These are phyloP conservation scores for Sporothrix protearum DNA, from an alignment of 2,329 filamentous ascomycete genomes.

Conservation along the genomic window DNA sequence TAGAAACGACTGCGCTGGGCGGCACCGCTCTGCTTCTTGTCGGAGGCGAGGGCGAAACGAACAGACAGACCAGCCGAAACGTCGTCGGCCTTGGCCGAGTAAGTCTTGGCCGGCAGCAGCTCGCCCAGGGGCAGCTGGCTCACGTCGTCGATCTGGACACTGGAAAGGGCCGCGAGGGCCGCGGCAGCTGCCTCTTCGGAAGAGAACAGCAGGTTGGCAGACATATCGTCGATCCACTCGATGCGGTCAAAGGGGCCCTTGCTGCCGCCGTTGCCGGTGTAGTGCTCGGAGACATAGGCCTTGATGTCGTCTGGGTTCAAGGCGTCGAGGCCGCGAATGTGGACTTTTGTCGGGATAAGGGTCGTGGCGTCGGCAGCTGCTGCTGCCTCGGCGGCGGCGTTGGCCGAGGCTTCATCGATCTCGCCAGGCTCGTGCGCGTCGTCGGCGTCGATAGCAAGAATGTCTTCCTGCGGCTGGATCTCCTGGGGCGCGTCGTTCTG, in stretches of 20 bases:
- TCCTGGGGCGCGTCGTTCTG: constrained; percentile 6
- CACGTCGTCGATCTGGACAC: constrained; percentile 45
- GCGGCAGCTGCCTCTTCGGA: constrained; percentile 51
- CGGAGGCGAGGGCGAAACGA: constrained; percentile 68
- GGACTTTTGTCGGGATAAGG: constrained; percentile 61
- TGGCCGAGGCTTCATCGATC: constrained; percentile 29
- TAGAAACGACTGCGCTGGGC: constrained; percentile 85
- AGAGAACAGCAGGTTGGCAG: constrained; percentile 79
- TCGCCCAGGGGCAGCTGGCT: constrained; percentile 59
- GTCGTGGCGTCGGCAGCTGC: background rate
- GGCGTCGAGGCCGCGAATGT: constrained; percentile 77
- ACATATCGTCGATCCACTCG: constrained; percentile 94
- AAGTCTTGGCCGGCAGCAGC: constrained; percentile 64
- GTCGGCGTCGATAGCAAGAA: constrained; percentile 31
- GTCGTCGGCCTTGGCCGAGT: constrained; percentile 65
- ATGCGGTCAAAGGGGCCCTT: constrained; percentile 56
- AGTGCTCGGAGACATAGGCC: constrained; percentile 68
- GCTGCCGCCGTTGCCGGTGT: constrained; percentile 48
- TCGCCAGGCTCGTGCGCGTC: constrained; percentile 34
- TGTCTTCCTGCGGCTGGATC: constrained; percentile 35
- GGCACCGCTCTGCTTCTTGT: constrained; percentile 77
- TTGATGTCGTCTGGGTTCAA: constrained; percentile 78
- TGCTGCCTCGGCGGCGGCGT: constrained; percentile 22
- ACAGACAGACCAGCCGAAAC: constrained; percentile 67
- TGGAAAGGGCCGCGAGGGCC: constrained; percentile 53